phyloP scores from a whole-genome alignment of 1,139 yeast genomes.

The Spencermartinsiella ligniputridi region DNA sequence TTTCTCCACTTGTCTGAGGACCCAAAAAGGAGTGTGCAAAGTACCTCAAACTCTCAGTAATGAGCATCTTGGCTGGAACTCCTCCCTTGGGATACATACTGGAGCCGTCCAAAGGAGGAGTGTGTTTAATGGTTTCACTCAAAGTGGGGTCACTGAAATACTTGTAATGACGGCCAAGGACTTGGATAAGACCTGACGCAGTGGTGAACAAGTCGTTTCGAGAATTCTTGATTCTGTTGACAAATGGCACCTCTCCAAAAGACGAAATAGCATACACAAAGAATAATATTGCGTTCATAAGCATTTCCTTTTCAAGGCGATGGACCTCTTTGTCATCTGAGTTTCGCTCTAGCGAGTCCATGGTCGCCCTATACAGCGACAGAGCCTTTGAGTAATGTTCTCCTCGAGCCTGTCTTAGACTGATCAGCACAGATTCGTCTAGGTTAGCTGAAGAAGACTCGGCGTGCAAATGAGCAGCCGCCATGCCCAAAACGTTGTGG shows the following conservation, averaged over 20 bases:
- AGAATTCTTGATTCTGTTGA: neutral
- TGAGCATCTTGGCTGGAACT: neutral
- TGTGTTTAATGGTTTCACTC: neutral
- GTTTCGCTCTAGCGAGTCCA: neutral
- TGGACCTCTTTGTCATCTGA: neutral
- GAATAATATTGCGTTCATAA: neutral
- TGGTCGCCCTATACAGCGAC: neutral
- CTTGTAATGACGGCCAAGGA: neutral
- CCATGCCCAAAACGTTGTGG: neutral
- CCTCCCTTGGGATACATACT: neutral
- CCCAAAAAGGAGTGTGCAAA: neutral
- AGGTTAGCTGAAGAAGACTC: neutral
- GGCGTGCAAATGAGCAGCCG: neutral
- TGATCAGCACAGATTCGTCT: neutral
- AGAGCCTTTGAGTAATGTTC: constrained; percentile 1
- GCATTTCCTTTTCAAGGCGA: neutral
- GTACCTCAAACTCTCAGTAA: neutral
- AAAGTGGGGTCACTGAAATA: neutral
- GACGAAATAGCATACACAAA: neutral
- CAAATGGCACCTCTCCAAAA: constrained; percentile 1
- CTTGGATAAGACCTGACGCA: neutral
- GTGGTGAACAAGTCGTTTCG: neutral
- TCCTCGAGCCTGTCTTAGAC: neutral
- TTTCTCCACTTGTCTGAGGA: neutral
- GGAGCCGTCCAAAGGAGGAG: neutral